Evolutionary conservation across 257 asterid species (phyloP), one percentile per base, ranked within the genome.

Genomic region (Thymus quinquecostatus): DNA sequence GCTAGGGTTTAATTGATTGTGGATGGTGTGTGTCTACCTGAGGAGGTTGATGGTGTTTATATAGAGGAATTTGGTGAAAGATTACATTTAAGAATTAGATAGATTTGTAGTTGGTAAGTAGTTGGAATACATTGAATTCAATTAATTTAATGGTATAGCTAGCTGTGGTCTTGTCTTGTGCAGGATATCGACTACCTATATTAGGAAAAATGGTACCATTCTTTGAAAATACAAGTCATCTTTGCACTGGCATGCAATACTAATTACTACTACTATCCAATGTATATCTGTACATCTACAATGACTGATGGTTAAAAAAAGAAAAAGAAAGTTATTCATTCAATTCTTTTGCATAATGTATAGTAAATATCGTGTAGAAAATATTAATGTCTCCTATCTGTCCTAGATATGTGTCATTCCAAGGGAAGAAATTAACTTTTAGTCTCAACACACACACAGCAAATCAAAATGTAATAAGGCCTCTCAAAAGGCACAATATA

Each of bases 41-140:
- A 1, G 5, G 5, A 10, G 28, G 73, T 63, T 78, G 72, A 70
- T 48, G 82, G n/a, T 11, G 77, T 60, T 75, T 80, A 71, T 60
- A 80, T 69, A 78, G 85, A 70, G 79, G 68, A 49, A 8, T 7
- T 3, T 66, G 75, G 64, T 3, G 41, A 28, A 32, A 75, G 41
- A 2, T 44, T 28, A 36, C 66, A 78, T 73, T 74, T 68, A 64
- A 57, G 71, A 49, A 58, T 57, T 60, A 45, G 60, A 67, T 54
- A 28, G 60, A 40, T 21, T 64, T 58, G 41, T 33, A 30, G 80
- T 66, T 78, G 82, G 70, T 27, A 51, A 72, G 75, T 67, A 4
- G 78, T 64, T 77, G 53, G 78, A 33, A 59, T 71, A 51, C 66
- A 81, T 77, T 80, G 49, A 81, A 73, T 81, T 74, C 68, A 60